phyloP scores from a whole-genome alignment of 805 yeast genomes.

The Starmerella ratchasimensis region DNA sequence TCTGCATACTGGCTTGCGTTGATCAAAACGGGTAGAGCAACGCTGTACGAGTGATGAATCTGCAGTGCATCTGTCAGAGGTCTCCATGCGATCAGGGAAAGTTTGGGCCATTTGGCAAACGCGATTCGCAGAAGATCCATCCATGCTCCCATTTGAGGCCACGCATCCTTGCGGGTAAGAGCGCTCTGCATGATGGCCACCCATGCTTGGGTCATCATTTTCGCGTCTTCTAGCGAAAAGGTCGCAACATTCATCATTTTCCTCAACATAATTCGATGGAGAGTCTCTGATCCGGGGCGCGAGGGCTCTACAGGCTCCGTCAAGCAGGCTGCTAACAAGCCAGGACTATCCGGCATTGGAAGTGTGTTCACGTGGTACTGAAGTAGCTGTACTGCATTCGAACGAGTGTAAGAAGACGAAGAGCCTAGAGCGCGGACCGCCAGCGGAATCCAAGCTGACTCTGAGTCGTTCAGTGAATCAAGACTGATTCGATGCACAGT shows the following conservation, averaged over 20 bases:
- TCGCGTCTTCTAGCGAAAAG: constrained; percentile 1
- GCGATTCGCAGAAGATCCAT: constrained; percentile 11
- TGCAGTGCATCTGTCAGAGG: constrained; percentile 7
- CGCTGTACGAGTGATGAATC: constrained; percentile 1
- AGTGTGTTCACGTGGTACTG: constrained; percentile 1
- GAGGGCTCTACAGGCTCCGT: constrained; percentile 2
- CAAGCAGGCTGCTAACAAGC: neutral
- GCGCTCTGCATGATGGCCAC: neutral
- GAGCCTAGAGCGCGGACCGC: constrained; percentile 9
- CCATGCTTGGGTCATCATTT: constrained; percentile 3
- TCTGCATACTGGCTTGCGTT: constrained; percentile 1
- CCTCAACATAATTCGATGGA: neutral
- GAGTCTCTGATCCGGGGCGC: constrained; percentile 2
- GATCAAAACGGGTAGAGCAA: constrained; percentile 9
- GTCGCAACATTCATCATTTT: neutral
- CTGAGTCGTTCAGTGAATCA: neutral
- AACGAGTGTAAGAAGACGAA: constrained; percentile 1
- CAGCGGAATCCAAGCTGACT: constrained; percentile 6
- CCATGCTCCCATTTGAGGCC: constrained; percentile 12
- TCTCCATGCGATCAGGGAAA: constrained; percentile 11
- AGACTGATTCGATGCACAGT: neutral
- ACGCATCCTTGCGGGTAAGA: neutral
- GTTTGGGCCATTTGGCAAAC: constrained; percentile 4
- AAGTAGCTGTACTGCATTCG: constrained; percentile 1
- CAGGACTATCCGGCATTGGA: constrained; percentile 1